Evolutionary conservation across 1,139 yeast species (phyloP).

Genomic region (Candida anutae): DNA sequence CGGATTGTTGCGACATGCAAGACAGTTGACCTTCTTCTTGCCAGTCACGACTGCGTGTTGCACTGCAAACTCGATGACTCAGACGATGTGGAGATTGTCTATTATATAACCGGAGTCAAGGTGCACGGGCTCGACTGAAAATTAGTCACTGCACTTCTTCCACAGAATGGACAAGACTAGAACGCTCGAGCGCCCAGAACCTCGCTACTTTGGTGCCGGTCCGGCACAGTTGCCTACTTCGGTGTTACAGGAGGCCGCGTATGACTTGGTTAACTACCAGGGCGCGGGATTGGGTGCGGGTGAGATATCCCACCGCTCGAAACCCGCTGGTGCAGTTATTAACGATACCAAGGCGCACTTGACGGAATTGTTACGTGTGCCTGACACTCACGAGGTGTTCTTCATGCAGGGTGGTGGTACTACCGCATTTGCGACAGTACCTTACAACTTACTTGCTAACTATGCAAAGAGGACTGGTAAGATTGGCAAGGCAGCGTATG

Average conservation of each 20-base stretch:
- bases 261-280: constrained; percentile 66
- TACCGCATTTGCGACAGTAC: constrained; percentile 84
- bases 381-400: constrained; percentile 89
- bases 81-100: constrained; percentile 48
- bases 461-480: constrained; percentile 56
- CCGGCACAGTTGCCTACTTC: constrained; percentile 85
- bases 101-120: constrained; percentile 38
- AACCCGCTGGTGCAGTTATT: constrained; percentile 70
- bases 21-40: constrained; percentile 43
- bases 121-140: no score
- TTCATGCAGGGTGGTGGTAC: constrained; percentile 98
- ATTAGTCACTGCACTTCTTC: no score
- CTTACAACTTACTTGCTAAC: constrained; percentile 73
- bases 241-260: constrained; percentile 83
- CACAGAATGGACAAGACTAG: not conserved
- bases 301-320: constrained; percentile 91
- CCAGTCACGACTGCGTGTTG: constrained; percentile 44
- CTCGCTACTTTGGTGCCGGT: constrained; percentile 93
- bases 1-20: constrained; percentile 47
- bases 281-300: constrained; percentile 78
- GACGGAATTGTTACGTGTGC: constrained; percentile 57
- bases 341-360: constrained; percentile 68
- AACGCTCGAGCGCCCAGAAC: constrained; percentile 55
- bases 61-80: constrained; percentile 52
- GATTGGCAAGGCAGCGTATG: constrained; percentile 77